Evolutionary conservation across 345 rosid species (phyloP), one percentile per base, ranked within the genome.

Genomic region (Cochlearia excelsa): DNA sequence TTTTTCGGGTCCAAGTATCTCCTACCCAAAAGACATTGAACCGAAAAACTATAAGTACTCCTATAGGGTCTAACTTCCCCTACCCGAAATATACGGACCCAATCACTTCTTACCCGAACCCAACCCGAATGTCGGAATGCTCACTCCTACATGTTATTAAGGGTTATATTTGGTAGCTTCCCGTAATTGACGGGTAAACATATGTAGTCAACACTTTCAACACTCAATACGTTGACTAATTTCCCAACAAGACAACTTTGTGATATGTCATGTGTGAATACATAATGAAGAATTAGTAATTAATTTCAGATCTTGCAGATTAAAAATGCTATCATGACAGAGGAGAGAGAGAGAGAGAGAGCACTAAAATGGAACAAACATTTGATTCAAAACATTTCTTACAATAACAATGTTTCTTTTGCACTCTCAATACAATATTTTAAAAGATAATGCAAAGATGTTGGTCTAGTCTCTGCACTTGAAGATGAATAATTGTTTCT

Each of bases 381-480:
- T 68, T 68, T 68, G 61, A 54, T 31, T 39, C 26, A 68, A 16
- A 54, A 68, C 72, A 68, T 68, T 40, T 61, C 73, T 61, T 54
- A 54, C 63, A 61, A 54, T 53, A 53, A 59, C 43, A 60, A 35
- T 53, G 55, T 59, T 30, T 45, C 33, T 52, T 16, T 67, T 52
- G 16, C 61, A 68, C 38, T 46, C 5, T 53, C 6, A 54, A 39
- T 61, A 30, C 23, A 53, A 46, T 61, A 59, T 34, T 33, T 59
- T 35, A 46, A 51, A 16, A 16, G 23, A 16, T 16, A 16, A 16
- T 16, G 23, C 23, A 16, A 16, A 16, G 23, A 16, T 16, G 23
- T 16, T 16, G 23, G 23, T 16, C 23, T 16, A 16, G 23, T 65
- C 55, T 9, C 42, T 66, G 64, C 63, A 57, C 51, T 59, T 59